Evolutionary conservation across 75 land plant species (phyloP).

Genomic region (Ceratopteris richardii): DNA sequence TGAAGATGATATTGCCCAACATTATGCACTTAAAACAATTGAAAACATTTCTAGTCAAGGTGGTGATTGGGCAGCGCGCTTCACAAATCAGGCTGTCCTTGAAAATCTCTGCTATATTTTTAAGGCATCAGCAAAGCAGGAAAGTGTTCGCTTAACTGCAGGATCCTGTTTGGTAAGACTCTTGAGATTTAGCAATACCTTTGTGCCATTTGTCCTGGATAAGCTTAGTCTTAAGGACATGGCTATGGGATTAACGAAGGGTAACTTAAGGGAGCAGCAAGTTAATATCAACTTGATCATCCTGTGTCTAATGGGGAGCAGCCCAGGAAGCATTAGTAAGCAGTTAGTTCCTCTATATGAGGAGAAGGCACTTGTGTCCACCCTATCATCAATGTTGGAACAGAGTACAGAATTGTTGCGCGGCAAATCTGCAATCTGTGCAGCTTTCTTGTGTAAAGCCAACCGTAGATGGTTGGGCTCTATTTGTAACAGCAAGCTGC

Average conservation of each 20-base stretch:
- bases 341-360: constrained; percentile 55
- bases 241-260: constrained; percentile 54
- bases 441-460: constrained; percentile 79
- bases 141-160: constrained; percentile 75
- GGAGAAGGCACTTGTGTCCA: constrained; percentile 75
- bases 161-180: constrained; percentile 97
- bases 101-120: constrained; percentile 73
- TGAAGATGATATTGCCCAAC: constrained; percentile 92
- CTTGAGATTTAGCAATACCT: constrained; percentile 69
- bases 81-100: constrained; percentile 74
- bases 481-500: constrained; percentile 78
- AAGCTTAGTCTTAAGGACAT: constrained; percentile 79
- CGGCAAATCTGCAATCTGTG: constrained; percentile 83
- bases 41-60: constrained; percentile 98
- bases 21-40: constrained; percentile 90
- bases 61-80: constrained; percentile 80
- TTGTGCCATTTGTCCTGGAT: constrained; percentile 63
- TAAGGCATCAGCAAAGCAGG: constrained; percentile 76
- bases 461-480: constrained; percentile 76
- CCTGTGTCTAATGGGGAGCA: constrained; percentile 65
- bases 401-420: constrained; percentile 83
- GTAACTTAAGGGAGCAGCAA: constrained; percentile 73
- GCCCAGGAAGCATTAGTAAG: constrained; percentile 42
- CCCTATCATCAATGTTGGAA: constrained; percentile 66
- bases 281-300: constrained; percentile 80